Base-by-base conservation (phyloP, 108 stramenopile species). In the Craspedostauros australis region DNA sequence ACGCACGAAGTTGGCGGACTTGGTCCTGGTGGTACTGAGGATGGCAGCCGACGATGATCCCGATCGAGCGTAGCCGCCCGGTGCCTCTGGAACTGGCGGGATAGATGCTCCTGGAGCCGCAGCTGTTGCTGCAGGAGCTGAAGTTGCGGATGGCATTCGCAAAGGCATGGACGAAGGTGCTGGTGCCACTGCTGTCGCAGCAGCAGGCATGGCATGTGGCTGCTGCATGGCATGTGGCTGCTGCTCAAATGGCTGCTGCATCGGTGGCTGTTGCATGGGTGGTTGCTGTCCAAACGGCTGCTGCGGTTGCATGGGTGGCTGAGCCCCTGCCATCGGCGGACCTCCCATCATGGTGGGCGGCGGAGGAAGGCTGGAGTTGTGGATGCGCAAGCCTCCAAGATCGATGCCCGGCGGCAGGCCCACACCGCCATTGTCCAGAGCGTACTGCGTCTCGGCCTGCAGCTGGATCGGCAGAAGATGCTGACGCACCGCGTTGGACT, bases 381-480 rank as follows among this genome's bases (percentile, higher is more conserved):
- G 54, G 48, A 87, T 76, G n/a, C 49, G 54, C 50, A 84, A 37
- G 18, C 83, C 83, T 20, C 82, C 86, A 70, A 90, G 51, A 67
- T 90, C 88, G 56, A 90, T 86, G 4, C 88, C 88, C 11, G 84
- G 84, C 28, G 68, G 55, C 37, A 90, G 60, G 30, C 83, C 88
- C 19, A 58, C 54, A 29, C 88, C 88, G 33, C 85, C 90, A 56
- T 85, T 82, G 51, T 87, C 82, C 30, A 86, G 39, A 37, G 76
- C 77, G 34, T 72, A 47, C 40, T 82, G 80, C 5, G 86, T 90
- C 60, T 94, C 88, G 24, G 58, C 32, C 54, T 88, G 92, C 54
- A 94, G 55, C 47, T 94, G 92, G 14, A 75, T 66, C 22, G 92
- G 92, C 28, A 94, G 47, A 21, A 94, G 59, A 54, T 83, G 85